Percentiles rank a stretch among this genome's conserved stretches.
Evolutionary conservation across 192 early-diverging fungal species (phyloP).

Genomic region (Backusella psychrophila): DNA sequence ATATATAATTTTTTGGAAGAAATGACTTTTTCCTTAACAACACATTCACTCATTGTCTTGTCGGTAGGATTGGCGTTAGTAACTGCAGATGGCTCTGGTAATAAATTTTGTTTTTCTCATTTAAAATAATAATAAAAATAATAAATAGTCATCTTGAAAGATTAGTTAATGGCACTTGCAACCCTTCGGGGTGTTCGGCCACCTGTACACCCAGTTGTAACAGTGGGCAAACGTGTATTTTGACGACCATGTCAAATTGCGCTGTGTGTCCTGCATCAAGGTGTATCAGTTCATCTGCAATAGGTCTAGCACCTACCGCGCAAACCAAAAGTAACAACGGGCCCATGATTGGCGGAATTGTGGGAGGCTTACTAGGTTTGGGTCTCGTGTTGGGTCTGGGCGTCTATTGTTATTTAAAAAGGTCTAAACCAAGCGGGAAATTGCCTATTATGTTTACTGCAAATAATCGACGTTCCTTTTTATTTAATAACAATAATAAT

Average conservation of each 20-base stretch:
- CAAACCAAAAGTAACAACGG: neutral
- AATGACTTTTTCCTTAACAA: neutral
- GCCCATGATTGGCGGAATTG: constrained; percentile 9
- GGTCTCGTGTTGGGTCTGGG: neutral
- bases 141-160: constrained; percentile 11
- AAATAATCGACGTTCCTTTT: neutral
- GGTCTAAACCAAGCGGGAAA: neutral
- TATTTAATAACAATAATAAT: neutral
- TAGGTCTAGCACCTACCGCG: neutral
- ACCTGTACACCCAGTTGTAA: constrained; percentile 18
- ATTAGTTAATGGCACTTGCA: constrained; percentile 10
- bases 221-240: constrained; percentile 17
- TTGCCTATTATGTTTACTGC: constrained; percentile 2
- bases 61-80: neutral
- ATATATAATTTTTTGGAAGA: neutral
- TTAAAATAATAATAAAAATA: constrained; percentile 2
- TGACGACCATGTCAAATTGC: constrained; percentile 24
- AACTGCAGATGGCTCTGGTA: neutral
- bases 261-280: constrained; percentile 23
- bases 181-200: constrained; percentile 5
- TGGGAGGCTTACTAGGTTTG: constrained; percentile 12
- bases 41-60: neutral
- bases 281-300: constrained; percentile 17
- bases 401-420: neutral
- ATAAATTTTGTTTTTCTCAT: neutral